Base-by-base conservation (phyloP, 164 flowering plant species). In the Euptelea pleiosperma region DNA sequence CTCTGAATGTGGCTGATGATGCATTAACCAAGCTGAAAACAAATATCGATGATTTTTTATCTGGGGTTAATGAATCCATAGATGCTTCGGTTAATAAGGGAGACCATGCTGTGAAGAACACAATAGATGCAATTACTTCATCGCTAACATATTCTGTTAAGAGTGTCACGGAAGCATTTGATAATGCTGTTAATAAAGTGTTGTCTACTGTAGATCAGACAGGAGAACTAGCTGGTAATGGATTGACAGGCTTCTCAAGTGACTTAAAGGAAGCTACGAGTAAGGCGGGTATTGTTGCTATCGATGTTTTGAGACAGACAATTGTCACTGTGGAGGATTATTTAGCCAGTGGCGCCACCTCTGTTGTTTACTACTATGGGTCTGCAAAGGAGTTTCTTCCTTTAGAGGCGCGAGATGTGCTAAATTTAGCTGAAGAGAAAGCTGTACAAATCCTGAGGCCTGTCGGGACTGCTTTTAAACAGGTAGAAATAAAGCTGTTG, bases 351-450 rank as follows among this genome's bases (percentile, higher is more conserved):
- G 93, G 85, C 29, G 73, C 74, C 33, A 70, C 64, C 16, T 67
- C 61, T 62, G 64, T 81, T 59, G 70, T 70, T 45, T 77, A 70
- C 62, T 82, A 79, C 44, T 89, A 84, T 70, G 81, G 78, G 12
- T 76, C 80, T 45, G 77, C 78, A 31, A 92, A 87, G 70, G 79
- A 73, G 30, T 47, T 70, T 29, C 90, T 89, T 68, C 96, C 98
- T 70, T 65, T 80, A 59, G 96, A 83, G 55, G 35, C 81, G 26
- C 79, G 54, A 45, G 74, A 70, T 62, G 75, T 58, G 3, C 70
- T 92, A 24, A 80, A 66, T 68, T 40, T 54, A n/a, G 79, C 76
- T 44, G 96, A 89, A 77, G 82, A 69, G 35, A 77, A 30, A 63
- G 70, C 72, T 54, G 18, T 34, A 21, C 57, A 76, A 62, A 50